phyloP scores from a whole-genome alignment of 2,329 filamentous ascomycete genomes.

The Trichophyton rubrum region DNA sequence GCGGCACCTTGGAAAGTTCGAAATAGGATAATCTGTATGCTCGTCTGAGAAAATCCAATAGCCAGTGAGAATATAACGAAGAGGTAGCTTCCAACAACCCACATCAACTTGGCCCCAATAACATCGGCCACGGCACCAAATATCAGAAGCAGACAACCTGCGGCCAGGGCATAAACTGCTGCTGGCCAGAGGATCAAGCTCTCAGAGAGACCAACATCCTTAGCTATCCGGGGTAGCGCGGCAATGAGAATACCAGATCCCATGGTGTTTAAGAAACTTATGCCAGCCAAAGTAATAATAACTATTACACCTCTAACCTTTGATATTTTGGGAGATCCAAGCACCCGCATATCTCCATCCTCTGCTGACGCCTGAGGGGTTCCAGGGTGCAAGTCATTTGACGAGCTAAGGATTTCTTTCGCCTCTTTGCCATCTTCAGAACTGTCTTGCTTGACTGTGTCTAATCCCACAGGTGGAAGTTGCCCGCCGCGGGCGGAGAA shows the following conservation, averaged over 20 bases:
- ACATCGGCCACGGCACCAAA: slow-evolving; percentile 40
- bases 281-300: slow-evolving; percentile 19
- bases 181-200: slow-evolving; percentile 19
- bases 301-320: slow-evolving; percentile 12
- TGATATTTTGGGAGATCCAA: slow-evolving; percentile 7
- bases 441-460: neutral
- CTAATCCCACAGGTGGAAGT: neutral
- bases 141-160: slow-evolving; percentile 35
- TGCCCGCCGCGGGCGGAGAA: neutral
- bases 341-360: neutral
- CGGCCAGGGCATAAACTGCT: slow-evolving; percentile 22
- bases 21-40: slow-evolving; percentile 34
- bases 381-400: neutral
- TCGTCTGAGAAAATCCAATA: slow-evolving; percentile 27
- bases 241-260: slow-evolving; percentile 20
- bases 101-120: slow-evolving; percentile 36
- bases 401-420: neutral
- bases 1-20: slow-evolving; percentile 35
- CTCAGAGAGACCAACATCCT: slow-evolving; percentile 19
- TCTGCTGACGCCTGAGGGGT: neutral
- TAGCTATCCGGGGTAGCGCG: slow-evolving; percentile 20
- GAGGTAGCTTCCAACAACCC: slow-evolving; percentile 34
- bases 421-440: neutral
- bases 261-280: slow-evolving; percentile 23
- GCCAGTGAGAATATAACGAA: slow-evolving; percentile 31